Evolutionary conservation across 2,329 filamentous ascomycete genomes (phyloP), one percentile per base, ranked within the genome.

Genomic region (Aspergillus sclerotialis): DNA sequence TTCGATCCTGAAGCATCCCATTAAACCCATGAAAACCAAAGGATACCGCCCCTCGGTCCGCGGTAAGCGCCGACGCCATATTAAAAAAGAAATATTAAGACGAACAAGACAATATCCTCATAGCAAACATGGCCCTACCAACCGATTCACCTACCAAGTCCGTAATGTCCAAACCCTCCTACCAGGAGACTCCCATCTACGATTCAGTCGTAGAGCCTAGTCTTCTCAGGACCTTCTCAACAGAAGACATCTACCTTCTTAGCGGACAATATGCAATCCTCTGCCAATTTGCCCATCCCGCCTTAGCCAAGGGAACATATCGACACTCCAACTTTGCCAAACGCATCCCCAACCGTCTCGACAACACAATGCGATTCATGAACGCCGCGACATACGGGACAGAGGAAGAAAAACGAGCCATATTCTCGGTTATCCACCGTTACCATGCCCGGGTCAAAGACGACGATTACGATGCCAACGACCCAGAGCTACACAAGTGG

Each of bases 401-500:
- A 3, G 34, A 21, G 2, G 37, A 43, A 13, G 51, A 54, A 28
- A 52, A 48, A 55, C 50, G 10, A 3, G 42, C 45, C 16, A 52
- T 51, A 17, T 48, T 50, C 36, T 37, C 38, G n/a, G 40, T 53
- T 8, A 51, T 55, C 29, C 48, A 53, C 30, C 26, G 31, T 7
- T 47, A 42, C 8, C 50, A 53, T 16, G 32, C 44, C 3, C 35
- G 39, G n/a, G 47, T 55, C 18, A 50, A 45, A 23, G 45, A 45
- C 1, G 43, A 47, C 2, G 41, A 40, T 12, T 56, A 56, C 37
- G 38, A 44, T 21, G 49, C 52, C 9, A 42, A 55, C 33, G 50
- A 54, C 23, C 45, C 49, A 1, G 50, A 53, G 30, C 39, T 53
- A n/a, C 51, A 54, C 35, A 49, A 46, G 23, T 53, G 51, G 50